These are phyloP conservation scores for Sesbania bispinosa DNA, from an alignment of 306 rosid species.

Conservation along the genomic window DNA sequence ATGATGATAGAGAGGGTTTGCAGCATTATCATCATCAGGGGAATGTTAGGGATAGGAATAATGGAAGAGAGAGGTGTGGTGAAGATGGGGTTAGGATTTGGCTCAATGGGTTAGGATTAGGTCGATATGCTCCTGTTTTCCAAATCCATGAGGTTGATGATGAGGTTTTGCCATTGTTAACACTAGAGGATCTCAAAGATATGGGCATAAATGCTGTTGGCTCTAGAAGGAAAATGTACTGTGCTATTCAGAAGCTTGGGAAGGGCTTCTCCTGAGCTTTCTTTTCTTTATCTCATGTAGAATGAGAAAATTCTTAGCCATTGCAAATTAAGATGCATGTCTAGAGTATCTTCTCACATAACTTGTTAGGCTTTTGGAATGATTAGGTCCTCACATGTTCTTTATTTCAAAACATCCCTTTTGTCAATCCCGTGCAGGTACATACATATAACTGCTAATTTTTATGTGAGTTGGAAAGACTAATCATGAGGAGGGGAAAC, in stretches of 20 bases:
- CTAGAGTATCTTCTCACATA: conserved; percentile 34
- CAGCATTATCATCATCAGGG: conserved; percentile 32
- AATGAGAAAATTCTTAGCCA: conserved; percentile 32
- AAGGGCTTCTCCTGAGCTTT: conserved; percentile 69
- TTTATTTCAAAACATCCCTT: not conserved
- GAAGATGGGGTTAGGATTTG: conserved; percentile 82
- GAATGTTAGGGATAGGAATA: conserved; percentile 55
- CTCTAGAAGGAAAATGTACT: conserved; percentile 74
- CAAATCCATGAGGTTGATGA: conserved; percentile 92
- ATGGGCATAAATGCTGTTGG: conserved; percentile 93
- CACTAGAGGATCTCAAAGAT: conserved; percentile 68
- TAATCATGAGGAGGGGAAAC: not conserved
- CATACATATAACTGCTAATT: not conserved
- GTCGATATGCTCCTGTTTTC: conserved; percentile 79
- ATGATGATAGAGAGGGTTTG: conserved; percentile 37
- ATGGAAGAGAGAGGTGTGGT: conserved; percentile 47
- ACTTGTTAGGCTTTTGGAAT: conserved; percentile 38
- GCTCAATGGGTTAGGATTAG: conserved; percentile 82
- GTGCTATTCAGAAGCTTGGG: conserved; percentile 80
- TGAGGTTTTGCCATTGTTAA: conserved; percentile 74
- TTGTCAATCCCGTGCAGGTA: too few relatives aligned
- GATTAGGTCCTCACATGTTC: conserved; percentile 31
- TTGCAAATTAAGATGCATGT: conserved; percentile 48
- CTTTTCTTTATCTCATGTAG: not conserved
- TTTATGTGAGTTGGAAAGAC: not conserved